These are phyloP conservation scores for Pseudofabraea citricarpa DNA, from an alignment of 2,329 filamentous ascomycete genomes.

Conservation along the genomic window DNA sequence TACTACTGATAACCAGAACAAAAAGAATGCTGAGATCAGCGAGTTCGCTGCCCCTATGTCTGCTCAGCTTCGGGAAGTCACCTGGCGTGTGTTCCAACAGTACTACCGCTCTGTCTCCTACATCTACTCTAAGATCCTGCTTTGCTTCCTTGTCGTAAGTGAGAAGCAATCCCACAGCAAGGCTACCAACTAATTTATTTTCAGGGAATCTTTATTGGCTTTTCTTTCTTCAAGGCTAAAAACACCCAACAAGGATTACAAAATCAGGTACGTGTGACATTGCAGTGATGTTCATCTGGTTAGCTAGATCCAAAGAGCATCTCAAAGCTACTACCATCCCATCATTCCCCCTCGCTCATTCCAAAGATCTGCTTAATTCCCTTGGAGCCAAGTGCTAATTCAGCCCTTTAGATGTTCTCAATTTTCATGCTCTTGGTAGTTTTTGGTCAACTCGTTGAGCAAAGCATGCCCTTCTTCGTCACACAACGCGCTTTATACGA, in stretches of 20 bases:
- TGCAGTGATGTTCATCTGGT: too few relatives aligned
- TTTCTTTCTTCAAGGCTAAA: slow-evolving; percentile 59
- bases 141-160: too few relatives aligned
- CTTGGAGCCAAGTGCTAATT: too few relatives aligned
- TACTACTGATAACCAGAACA: too few relatives aligned
- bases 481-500: slow-evolving; percentile 66
- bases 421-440: slow-evolving; percentile 69
- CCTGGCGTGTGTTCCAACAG: slow-evolving; percentile 65
- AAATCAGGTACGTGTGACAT: slow-evolving; percentile 65
- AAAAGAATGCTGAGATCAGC: slow-evolving; percentile 35
- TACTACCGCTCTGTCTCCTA: slow-evolving; percentile 75
- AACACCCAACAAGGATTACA: slow-evolving; percentile 62
- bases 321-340: too few relatives aligned
- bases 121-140: slow-evolving; percentile 64
- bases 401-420: too few relatives aligned
- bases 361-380: too few relatives aligned
- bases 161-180: too few relatives aligned
- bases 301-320: too few relatives aligned
- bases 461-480: slow-evolving; percentile 68
- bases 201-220: slow-evolving; percentile 59
- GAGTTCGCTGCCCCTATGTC: slow-evolving; percentile 77
- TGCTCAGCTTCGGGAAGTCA: slow-evolving; percentile 61
- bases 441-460: slow-evolving; percentile 60
- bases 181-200: too few relatives aligned
- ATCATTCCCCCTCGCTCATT: too few relatives aligned